Percentiles rank a stretch among this genome's conserved stretches.
Conservation (phyloP, 148 eudicot genomes). For the Rheum nobile region DNA sequence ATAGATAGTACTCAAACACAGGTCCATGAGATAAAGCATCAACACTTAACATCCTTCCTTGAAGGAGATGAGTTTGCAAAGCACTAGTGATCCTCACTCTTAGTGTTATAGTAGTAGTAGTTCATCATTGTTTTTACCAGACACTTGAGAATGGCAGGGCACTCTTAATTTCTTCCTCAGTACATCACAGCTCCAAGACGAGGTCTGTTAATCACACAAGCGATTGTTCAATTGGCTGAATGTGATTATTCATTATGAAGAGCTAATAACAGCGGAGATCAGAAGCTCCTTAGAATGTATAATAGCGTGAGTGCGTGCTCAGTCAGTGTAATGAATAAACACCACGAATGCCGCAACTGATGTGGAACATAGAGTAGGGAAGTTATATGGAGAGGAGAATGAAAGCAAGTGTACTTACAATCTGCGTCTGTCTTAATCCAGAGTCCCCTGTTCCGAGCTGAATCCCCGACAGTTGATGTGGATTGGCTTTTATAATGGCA, state of each 20-base stretch:
- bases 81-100: constrained; percentile 2
- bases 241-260: no score
- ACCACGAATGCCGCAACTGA: no score
- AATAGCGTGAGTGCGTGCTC: no score
- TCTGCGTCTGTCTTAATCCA: constrained; percentile 82
- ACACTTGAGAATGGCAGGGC: not conserved
- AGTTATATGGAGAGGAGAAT: no score
- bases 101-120: not conserved
- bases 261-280: no score
- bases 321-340: no score
- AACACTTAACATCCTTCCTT: not conserved
- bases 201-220: not conserved
- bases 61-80: not conserved
- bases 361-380: no score
- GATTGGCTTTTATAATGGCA: constrained; percentile 23
- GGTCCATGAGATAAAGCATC: not conserved
- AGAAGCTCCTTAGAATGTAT: not conserved
- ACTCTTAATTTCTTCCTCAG: not conserved
- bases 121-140: not conserved
- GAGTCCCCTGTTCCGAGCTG: constrained; percentile 43
- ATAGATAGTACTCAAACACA: not conserved
- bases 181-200: constrained; percentile 1
- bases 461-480: constrained; percentile 20
- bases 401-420: constrained; percentile 37
- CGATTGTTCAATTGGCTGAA: no score